These are phyloP conservation scores for Cryptococcus sp. DNA, from an alignment of 1,284 basidiomycete species.

Conservation along the genomic window DNA sequence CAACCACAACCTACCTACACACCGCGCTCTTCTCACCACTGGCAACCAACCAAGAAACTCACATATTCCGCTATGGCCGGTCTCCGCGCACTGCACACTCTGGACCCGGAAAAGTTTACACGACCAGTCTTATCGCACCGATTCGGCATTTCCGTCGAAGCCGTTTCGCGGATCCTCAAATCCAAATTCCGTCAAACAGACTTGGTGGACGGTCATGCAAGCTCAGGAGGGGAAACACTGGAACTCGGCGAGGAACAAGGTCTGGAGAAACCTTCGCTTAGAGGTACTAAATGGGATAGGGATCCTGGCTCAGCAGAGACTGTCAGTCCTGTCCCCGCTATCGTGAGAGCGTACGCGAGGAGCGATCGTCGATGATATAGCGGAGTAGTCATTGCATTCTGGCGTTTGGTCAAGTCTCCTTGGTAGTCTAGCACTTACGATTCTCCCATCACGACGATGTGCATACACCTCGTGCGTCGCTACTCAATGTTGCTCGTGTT, in stretches of 20 bases:
- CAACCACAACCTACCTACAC: not conserved
- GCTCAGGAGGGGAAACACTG: not conserved
- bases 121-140: slow-evolving; percentile 71
- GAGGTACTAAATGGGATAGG: slow-evolving; percentile 62
- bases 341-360: slow-evolving; percentile 27
- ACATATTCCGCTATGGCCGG: slow-evolving; percentile 90
- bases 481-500: no score
- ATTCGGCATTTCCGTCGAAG: slow-evolving; percentile 84
- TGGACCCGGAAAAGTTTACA: slow-evolving; percentile 69
- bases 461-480: no score
- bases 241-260: slow-evolving; percentile 23
- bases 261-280: slow-evolving; percentile 61
- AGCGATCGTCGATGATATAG: not conserved
- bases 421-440: no score
- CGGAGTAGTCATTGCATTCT: no score
- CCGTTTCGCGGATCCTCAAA: slow-evolving; percentile 77
- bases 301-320: slow-evolving; percentile 42
- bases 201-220: slow-evolving; percentile 1
- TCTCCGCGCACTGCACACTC: slow-evolving; percentile 68
- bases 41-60: slow-evolving; percentile 81
- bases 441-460: no score
- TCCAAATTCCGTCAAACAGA: slow-evolving; percentile 59
- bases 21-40: slow-evolving; percentile 44
- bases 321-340: slow-evolving; percentile 36
- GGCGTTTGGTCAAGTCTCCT: no score